Conservation (phyloP, 1,284 basidiomycete genomes). For the Earliella scabrosa region DNA sequence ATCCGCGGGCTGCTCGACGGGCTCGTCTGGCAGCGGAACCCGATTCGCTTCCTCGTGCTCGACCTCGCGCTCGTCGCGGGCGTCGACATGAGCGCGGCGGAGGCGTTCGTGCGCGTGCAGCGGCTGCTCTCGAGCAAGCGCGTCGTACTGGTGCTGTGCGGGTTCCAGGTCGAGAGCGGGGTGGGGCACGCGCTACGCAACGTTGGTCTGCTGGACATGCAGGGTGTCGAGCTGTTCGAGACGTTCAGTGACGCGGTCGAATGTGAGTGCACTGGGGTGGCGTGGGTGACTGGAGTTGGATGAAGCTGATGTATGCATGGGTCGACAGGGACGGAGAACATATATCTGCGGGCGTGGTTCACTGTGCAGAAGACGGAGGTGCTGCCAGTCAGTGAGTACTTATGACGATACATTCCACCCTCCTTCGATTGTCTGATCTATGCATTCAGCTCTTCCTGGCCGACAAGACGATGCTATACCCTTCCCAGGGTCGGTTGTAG, state of each 20-base stretch:
- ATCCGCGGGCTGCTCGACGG: conserved; percentile 78
- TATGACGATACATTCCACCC: background rate
- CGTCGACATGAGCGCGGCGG: conserved; percentile 94
- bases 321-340: conserved; percentile 83
- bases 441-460: conserved; percentile 57
- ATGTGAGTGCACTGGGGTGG: conserved; percentile 52
- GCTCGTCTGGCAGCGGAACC: conserved; percentile 76
- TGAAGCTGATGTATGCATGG: background rate
- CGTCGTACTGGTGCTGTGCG: conserved; percentile 90
- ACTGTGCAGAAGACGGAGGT: conserved; percentile 61
- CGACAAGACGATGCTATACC: conserved; percentile 52
- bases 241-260: conserved; percentile 93
- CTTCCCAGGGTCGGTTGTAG: conserved; percentile 62
- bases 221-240: conserved; percentile 83
- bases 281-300: background rate
- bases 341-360: conserved; percentile 81
- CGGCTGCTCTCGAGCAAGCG: conserved; percentile 78
- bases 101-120: conserved; percentile 93
- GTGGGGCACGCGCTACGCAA: conserved; percentile 75
- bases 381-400: conserved; percentile 39
- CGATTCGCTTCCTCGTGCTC: conserved; percentile 89
- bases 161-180: conserved; percentile 65
- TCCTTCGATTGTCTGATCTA: background rate
- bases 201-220: conserved; percentile 78
- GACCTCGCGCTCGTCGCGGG: conserved; percentile 88